Conservation (phyloP, 202 grass and related monocot species). For the Panicum virgatum region DNA sequence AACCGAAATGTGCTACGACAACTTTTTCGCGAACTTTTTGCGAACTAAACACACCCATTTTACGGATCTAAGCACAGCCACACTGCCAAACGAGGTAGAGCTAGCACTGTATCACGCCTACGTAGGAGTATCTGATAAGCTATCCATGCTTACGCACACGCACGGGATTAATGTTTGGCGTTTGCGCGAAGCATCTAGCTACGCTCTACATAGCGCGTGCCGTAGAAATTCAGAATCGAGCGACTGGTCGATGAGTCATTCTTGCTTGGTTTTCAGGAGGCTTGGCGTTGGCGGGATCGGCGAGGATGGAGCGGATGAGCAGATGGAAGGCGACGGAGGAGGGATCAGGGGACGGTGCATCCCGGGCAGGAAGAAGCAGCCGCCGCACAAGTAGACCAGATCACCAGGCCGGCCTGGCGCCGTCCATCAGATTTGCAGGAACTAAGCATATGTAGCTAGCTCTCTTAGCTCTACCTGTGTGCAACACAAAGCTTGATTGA, state of each 20-base stretch:
- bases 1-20: too few relatives aligned
- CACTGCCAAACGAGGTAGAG: neutral
- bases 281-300: conserved; percentile 38
- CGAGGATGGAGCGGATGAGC: conserved; percentile 31
- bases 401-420: neutral
- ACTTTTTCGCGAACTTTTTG: too few relatives aligned
- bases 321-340: conserved; percentile 41
- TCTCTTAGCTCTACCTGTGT: too few relatives aligned
- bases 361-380: conserved; percentile 75
- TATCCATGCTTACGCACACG: neutral
- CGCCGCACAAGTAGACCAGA: conserved; percentile 26
- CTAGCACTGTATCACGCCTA: too few relatives aligned
- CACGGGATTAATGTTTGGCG: neutral
- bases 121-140: neutral
- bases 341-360: conserved; percentile 79
- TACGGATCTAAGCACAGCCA: too few relatives aligned
- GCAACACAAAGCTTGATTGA: neutral
- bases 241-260: neutral
- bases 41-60: too few relatives aligned
- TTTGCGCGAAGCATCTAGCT: neutral
- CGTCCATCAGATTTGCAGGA: neutral
- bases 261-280: conserved; percentile 50
- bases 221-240: neutral
- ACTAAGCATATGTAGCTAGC: neutral
- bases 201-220: neutral